Evolutionary conservation across 1,139 yeast species (phyloP).

Genomic region (Yamadazyma atlantica): DNA sequence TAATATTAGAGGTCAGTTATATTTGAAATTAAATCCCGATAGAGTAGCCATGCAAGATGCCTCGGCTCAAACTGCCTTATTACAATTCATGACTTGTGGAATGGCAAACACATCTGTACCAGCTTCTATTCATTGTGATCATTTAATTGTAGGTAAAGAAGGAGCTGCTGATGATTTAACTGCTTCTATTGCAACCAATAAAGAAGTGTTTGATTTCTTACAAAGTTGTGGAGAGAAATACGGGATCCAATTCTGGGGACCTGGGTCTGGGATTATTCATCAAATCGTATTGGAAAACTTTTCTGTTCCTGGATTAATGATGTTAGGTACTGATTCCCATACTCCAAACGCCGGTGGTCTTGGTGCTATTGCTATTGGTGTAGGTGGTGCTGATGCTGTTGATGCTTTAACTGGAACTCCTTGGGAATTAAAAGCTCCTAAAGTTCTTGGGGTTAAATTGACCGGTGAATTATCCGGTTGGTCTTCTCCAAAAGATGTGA

Average conservation of each 20-base stretch:
- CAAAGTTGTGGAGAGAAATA: slow-evolving; percentile 88
- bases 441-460: slow-evolving; percentile 84
- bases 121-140: slow-evolving; percentile 95
- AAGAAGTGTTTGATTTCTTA: slow-evolving; percentile 91
- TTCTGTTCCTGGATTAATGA: slow-evolving; percentile 91
- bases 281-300: slow-evolving; percentile 95
- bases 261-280: slow-evolving; percentile 97
- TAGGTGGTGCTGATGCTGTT: slow-evolving; percentile 98
- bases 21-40: slow-evolving; percentile 92
- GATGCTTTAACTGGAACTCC: slow-evolving; percentile 97
- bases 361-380: slow-evolving; percentile 97
- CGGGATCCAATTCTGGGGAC: slow-evolving; percentile 98
- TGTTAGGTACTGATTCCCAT: slow-evolving; percentile 96
- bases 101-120: slow-evolving; percentile 85
- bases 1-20: slow-evolving; percentile 77
- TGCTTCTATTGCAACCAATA: slow-evolving; percentile 76
- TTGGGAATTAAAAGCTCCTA: slow-evolving; percentile 98
- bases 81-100: slow-evolving; percentile 97
- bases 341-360: slow-evolving; percentile 98
- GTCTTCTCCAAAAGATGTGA: slow-evolving; percentile 96
- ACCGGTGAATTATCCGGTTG: slow-evolving; percentile 87
- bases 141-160: slow-evolving; percentile 90
- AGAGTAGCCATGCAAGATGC: slow-evolving; percentile 99
- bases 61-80: slow-evolving; percentile 94
- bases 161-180: slow-evolving; percentile 82